Percentiles rank a stretch among this genome's conserved stretches.
Conservation (phyloP, 371 early-diverging fungal genomes). For the Actinomortierella ambigua region DNA sequence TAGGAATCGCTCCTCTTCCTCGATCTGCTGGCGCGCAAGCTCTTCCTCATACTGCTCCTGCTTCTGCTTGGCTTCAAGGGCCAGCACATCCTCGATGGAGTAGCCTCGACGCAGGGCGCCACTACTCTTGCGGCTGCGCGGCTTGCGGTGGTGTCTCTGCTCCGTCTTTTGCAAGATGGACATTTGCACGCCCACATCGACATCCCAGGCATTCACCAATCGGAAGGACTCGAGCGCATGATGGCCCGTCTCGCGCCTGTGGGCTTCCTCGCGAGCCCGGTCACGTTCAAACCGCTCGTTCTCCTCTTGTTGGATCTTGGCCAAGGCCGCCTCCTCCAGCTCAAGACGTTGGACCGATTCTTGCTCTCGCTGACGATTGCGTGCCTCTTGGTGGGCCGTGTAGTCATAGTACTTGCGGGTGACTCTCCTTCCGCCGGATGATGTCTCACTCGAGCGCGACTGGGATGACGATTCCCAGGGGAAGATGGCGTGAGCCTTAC, state of each 20-base stretch:
- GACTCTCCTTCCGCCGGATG: not conserved
- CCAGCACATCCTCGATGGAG: constrained; percentile 41
- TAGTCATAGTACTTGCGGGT: constrained; percentile 37
- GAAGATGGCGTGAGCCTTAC: constrained; percentile 31
- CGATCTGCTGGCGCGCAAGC: constrained; percentile 17
- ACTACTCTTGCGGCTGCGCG: constrained; percentile 43
- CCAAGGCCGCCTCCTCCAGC: constrained; percentile 25
- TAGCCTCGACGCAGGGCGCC: constrained; percentile 41
- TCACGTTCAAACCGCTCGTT: constrained; percentile 30
- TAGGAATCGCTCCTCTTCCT: constrained; percentile 38
- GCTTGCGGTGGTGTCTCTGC: constrained; percentile 11
- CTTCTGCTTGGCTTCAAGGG: constrained; percentile 33
- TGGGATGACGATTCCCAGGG: constrained; percentile 25
- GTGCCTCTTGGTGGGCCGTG: constrained; percentile 26
- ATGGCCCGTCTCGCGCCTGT: constrained; percentile 22
- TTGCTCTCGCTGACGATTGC: constrained; percentile 16
- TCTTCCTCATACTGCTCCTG: constrained; percentile 37
- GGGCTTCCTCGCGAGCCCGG: constrained; percentile 26
- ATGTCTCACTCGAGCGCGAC: too few species aligned
- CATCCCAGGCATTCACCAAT: constrained; percentile 46
- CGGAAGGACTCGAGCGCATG: constrained; percentile 44
- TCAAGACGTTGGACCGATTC: constrained; percentile 19
- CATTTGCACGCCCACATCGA: constrained; percentile 35
- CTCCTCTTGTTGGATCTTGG: constrained; percentile 27
- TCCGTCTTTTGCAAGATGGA: constrained; percentile 46